These are phyloP conservation scores for Talaromyces sp. DNA, from an alignment of 2,329 filamentous ascomycete species.

Conservation along the genomic window DNA sequence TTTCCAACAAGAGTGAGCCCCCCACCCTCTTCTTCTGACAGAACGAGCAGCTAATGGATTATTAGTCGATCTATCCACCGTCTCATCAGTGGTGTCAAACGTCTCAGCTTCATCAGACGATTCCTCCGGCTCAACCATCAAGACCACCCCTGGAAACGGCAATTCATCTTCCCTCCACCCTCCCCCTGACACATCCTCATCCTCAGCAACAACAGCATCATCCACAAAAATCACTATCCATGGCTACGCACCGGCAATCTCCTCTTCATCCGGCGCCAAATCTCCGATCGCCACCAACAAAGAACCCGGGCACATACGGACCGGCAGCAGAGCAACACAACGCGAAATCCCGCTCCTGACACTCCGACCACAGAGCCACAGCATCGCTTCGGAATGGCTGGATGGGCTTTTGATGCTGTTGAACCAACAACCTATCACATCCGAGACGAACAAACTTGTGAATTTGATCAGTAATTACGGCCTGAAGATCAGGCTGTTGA, in stretches of 20 bases:
- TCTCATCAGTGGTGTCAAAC: constrained; percentile 92
- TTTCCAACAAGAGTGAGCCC: constrained; percentile 67
- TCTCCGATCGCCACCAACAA: constrained; percentile 27
- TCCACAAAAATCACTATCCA: constrained; percentile 88
- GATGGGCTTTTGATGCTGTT: constrained; percentile 93
- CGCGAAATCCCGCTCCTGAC: constrained; percentile 74
- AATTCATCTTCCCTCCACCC: neutral
- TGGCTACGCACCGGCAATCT: constrained; percentile 54
- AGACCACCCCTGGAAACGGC: constrained; percentile 36
- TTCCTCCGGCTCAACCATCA: constrained; percentile 48
- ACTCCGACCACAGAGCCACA: constrained; percentile 77
- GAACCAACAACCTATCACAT: constrained; percentile 93
- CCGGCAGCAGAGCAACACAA: constrained; percentile 34
- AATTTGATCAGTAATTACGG: constrained; percentile 85
- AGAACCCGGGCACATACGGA: constrained; percentile 33
- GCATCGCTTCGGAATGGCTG: constrained; percentile 89
- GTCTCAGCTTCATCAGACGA: constrained; percentile 65
- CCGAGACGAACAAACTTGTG: constrained; percentile 88
- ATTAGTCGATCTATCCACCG: constrained; percentile 72
- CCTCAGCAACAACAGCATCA: constrained; percentile 20
- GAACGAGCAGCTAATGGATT: neutral
- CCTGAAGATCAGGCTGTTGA: constrained; percentile 85
- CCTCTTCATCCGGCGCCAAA: constrained; percentile 24
- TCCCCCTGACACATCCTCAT: constrained; percentile 14
- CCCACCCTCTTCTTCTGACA: neutral